Conservation (phyloP, 2,329 filamentous ascomycete species). For the Zymoseptoria crescenta region DNA sequence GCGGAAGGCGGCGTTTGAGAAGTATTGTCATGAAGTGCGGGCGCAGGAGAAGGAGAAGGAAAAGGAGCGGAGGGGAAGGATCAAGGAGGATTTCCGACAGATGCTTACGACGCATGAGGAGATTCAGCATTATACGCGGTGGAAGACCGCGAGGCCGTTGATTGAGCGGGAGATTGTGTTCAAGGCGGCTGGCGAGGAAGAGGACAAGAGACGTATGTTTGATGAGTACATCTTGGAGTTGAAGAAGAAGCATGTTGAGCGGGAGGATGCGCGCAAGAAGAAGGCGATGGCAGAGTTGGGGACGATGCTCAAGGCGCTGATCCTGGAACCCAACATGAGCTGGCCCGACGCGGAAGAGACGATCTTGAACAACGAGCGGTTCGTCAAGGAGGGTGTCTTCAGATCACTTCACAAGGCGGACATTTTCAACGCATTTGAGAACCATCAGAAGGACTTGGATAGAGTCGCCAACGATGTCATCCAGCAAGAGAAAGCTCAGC, state of each 20-base stretch:
- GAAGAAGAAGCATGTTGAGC: constrained; percentile 70
- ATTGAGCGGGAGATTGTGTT: constrained; percentile 95
- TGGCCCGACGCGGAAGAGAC: constrained; percentile 85
- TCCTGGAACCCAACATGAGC: constrained; percentile 85
- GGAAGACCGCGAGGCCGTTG: constrained; percentile 91
- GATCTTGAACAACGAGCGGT: constrained; percentile 68
- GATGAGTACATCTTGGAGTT: constrained; percentile 86
- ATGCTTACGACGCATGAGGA: constrained; percentile 97
- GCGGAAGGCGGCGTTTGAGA: constrained; percentile 84
- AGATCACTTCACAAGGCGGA: constrained; percentile 79
- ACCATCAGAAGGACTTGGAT: constrained; percentile 88
- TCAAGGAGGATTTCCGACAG: constrained; percentile 85
- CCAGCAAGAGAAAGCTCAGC: constrained; percentile 77
- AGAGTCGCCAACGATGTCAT: constrained; percentile 83
- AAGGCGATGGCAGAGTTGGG: constrained; percentile 78
- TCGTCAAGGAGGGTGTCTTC: constrained; percentile 78
- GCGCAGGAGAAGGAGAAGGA: constrained; percentile 89
- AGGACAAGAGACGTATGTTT: constrained; percentile 81
- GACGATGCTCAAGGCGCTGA: constrained; percentile 66
- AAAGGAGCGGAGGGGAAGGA: constrained; percentile 84
- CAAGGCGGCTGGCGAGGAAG: constrained; percentile 78
- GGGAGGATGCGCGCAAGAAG: constrained; percentile 64
- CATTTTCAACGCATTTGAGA: constrained; percentile 85
- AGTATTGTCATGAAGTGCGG: constrained; percentile 84
- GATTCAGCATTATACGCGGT: constrained; percentile 93